phyloP scores from a whole-genome alignment of 1,139 yeast species.

The Blastobotrys indianensis region DNA sequence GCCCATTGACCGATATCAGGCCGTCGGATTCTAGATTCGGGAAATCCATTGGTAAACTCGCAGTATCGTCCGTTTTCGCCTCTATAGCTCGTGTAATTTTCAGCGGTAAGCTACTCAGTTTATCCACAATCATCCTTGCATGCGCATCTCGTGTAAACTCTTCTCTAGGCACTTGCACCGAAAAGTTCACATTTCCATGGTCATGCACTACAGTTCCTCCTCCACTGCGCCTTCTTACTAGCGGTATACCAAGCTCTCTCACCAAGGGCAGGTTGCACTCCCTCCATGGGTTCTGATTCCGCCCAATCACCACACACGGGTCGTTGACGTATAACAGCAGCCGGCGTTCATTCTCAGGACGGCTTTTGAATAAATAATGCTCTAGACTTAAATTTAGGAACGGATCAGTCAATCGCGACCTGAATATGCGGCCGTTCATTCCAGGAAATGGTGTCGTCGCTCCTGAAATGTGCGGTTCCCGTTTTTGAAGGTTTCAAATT shows the following conservation, averaged over 20 bases:
- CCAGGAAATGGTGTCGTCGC: not conserved
- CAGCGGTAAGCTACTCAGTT: slow-evolving; percentile 39
- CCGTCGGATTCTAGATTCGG: slow-evolving; percentile 6
- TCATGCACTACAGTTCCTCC: slow-evolving; percentile 99
- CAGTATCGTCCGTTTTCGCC: not conserved
- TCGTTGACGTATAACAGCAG: slow-evolving; percentile 68
- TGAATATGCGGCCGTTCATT: slow-evolving; percentile 6
- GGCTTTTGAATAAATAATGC: slow-evolving; percentile 61
- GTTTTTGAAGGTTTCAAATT: not conserved
- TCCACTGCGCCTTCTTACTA: slow-evolving; percentile 78
- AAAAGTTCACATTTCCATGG: slow-evolving; percentile 81
- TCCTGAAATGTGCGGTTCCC: not conserved
- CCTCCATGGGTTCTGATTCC: slow-evolving; percentile 92
- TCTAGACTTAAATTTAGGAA: slow-evolving; percentile 76
- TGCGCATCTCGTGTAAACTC: slow-evolving; percentile 62
- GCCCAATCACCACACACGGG: slow-evolving; percentile 90
- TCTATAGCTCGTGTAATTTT: slow-evolving; percentile 10
- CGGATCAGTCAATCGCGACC: slow-evolving; percentile 57
- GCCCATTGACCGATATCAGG: slow-evolving; percentile 23
- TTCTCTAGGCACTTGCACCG: slow-evolving; percentile 66
- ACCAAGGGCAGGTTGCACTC: slow-evolving; percentile 69
- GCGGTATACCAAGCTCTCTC: slow-evolving; percentile 50
- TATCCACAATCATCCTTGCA: slow-evolving; percentile 47
- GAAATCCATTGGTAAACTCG: not conserved
- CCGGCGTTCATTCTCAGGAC: slow-evolving; percentile 46